Evolutionary conservation across 192 early-diverging fungal species (phyloP).

Genomic region (Haplosporangium gracile): DNA sequence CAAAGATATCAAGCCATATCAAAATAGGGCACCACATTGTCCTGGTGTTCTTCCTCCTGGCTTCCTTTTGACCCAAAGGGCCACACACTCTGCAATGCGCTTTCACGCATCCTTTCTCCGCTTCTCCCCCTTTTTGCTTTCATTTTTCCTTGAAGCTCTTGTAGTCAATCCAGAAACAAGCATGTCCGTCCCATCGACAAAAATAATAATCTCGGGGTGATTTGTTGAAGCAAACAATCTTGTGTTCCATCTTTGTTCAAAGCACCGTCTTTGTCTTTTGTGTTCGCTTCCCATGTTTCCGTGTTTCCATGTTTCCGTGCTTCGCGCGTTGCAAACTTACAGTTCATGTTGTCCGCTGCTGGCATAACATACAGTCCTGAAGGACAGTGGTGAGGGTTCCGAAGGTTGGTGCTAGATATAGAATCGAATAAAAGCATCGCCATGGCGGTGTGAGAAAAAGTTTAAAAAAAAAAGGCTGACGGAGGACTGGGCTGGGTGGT

Average conservation of each 20-base stretch:
- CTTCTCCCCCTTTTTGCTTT: neutral
- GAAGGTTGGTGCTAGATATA: conserved; percentile 73
- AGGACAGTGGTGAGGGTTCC: conserved; percentile 85
- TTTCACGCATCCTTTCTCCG: neutral
- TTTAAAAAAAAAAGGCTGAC: neutral
- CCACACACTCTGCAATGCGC: neutral
- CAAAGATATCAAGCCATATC: neutral
- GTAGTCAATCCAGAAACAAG: conserved; percentile 3
- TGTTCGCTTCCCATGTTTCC: neutral
- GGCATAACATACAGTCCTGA: conserved; percentile 92
- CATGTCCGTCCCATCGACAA: neutral
- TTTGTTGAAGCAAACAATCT: neutral
- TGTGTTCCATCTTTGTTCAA: neutral
- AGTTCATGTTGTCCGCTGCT: conserved; percentile 70
- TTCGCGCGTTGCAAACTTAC: conserved; percentile 51
- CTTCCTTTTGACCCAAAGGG: neutral
- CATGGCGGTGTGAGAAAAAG: neutral
- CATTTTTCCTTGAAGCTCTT: neutral
- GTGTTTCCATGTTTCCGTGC: neutral
- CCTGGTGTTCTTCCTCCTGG: neutral
- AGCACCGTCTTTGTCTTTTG: neutral
- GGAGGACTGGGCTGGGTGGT: neutral
- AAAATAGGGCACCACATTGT: neutral
- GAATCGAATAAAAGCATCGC: conserved; percentile 12
- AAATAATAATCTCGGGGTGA: neutral